Percentiles rank a stretch among this genome's conserved stretches.
phyloP scores from a whole-genome alignment of 202 grass and related monocot genomes.

The Musa balbisiana region DNA sequence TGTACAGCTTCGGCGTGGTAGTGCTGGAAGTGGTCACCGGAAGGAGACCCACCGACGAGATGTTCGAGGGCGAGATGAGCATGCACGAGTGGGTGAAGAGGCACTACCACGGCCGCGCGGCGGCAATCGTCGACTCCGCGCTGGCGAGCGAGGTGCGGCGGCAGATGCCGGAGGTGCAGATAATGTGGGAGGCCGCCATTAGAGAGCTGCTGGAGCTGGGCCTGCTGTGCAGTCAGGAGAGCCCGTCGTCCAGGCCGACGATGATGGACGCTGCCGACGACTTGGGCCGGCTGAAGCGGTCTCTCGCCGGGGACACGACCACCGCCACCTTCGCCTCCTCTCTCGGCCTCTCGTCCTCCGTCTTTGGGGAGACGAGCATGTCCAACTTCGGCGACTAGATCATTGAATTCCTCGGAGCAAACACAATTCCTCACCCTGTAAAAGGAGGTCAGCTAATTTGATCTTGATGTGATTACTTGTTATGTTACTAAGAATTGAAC shows the following conservation, averaged over 20 bases:
- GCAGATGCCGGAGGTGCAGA: conserved; percentile 52
- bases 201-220: conserved; percentile 77
- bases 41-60: conserved; percentile 61
- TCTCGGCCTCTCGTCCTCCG: conserved; percentile 63
- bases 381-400: background rate
- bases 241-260: conserved; percentile 47
- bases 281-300: conserved; percentile 71
- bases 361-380: conserved; percentile 35
- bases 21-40: conserved; percentile 70
- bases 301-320: conserved; percentile 66
- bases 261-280: conserved; percentile 80
- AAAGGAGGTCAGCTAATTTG: no score
- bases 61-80: conserved; percentile 64
- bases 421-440: no score
- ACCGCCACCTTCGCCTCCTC: conserved; percentile 69
- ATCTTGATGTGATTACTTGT: no score
- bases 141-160: conserved; percentile 38
- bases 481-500: no score
- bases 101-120: conserved; percentile 43
- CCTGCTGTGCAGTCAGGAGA: conserved; percentile 68
- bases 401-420: no score
- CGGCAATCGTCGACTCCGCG: conserved; percentile 38
- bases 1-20: conserved; percentile 89
- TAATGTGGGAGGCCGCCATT: conserved; percentile 69
- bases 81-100: conserved; percentile 67